Evolutionary conservation across 148 eudicot genomes (phyloP), one percentile per base, ranked within the genome.

Genomic region (Persicaria tinctoria): DNA sequence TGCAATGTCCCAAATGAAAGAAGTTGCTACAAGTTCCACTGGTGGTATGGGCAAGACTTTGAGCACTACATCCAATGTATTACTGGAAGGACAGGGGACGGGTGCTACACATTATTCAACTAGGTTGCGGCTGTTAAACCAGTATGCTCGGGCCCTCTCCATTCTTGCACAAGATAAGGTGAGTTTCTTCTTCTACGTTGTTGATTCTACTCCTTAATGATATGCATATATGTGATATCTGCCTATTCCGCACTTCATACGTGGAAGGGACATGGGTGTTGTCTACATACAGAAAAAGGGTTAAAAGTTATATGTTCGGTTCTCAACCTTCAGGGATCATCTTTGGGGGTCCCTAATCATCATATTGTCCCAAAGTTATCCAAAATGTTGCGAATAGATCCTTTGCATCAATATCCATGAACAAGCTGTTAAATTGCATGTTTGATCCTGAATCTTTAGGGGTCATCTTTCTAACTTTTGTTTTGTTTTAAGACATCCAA

Each of bases 81-180:
- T 71, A 8, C 47, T 76, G 73, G 82, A 81, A 76, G 80, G 73
- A 53, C 85, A 76, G 56, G 79, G 76, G 51, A 50, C 72, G 47
- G 78, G 80, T 55, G 50, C 62, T 68, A 47, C 76, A 70, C 82
- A 82, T 80, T 85, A 86, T 74, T 84, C 85, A 74, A 76, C 69
- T n/a, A 84, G 89, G 76, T 80, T 86, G 78, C 82, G 78, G 60
- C 69, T 80, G 74, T 74, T 86, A 73, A 75, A 74, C 60, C 86
- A 84, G 69, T 84, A 84, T 66, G 76, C 79, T 54, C 70, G 38
- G 44, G 55, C 77, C 56, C 80, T 86, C 55, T 82, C 86, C 68
- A 79, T 68, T 71, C 79, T 86, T 68, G 85, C 86, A 32, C 80
- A 38, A 74, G 86, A 75, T 53, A 86, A 82, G 80, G 89, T 84